These are phyloP conservation scores for Fusarium clavum DNA, from an alignment of 2,329 filamentous ascomycete species.

Conservation along the genomic window DNA sequence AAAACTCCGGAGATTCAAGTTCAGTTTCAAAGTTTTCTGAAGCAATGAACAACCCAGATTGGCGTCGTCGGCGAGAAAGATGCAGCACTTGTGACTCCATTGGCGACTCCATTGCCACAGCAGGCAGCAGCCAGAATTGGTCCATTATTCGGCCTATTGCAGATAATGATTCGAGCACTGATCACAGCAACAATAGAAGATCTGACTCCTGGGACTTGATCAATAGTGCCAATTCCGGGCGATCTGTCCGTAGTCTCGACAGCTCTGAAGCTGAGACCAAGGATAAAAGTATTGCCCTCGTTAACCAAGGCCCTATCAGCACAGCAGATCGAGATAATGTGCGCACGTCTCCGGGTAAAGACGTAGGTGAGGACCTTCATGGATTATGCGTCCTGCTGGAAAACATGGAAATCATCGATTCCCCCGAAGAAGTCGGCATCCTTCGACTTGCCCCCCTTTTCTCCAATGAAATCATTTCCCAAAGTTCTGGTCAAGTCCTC, in stretches of 20 bases:
- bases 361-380: background rate
- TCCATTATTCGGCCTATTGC: background rate
- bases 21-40: constrained; percentile 43
- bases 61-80: constrained; percentile 47
- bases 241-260: background rate
- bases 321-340: background rate
- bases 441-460: constrained; percentile 32
- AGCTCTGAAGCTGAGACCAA: constrained; percentile 13
- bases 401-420: constrained; percentile 7
- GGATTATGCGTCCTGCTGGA: constrained; percentile 26
- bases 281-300: background rate
- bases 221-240: constrained; percentile 2
- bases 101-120: constrained; percentile 13
- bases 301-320: background rate
- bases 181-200: background rate
- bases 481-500: background rate
- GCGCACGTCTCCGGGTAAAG: background rate
- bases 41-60: constrained; percentile 53
- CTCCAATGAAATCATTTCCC: background rate
- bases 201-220: constrained; percentile 13
- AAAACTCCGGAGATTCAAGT: constrained; percentile 36
- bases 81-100: constrained; percentile 13
- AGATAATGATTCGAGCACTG: background rate
- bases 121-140: background rate
- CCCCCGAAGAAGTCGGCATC: constrained; percentile 22